A percentile compares a stretch with the other conserved stretches of the same genome.
These are phyloP conservation scores for Chamaecrista fasciculata DNA, from an alignment of 306 rosid genomes.

Conservation along the genomic window DNA sequence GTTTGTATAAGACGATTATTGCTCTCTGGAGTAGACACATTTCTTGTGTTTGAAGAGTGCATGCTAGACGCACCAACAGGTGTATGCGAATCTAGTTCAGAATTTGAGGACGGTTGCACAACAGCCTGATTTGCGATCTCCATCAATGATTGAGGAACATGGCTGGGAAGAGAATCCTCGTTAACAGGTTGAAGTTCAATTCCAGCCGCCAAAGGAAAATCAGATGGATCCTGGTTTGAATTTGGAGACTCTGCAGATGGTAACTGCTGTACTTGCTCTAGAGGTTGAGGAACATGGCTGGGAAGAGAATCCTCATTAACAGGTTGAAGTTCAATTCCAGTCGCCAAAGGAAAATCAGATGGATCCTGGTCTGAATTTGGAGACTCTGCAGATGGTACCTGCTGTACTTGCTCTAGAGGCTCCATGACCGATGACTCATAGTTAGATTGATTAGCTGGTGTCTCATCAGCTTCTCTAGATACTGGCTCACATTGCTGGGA, in stretches of 20 bases:
- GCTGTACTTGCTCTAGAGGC: constrained; percentile 31
- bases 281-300: constrained; percentile 26
- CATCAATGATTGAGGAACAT: constrained; percentile 23
- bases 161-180: constrained; percentile 24
- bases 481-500: constrained; percentile 6
- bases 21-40: constrained; percentile 34
- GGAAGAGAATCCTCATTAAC: constrained; percentile 24
- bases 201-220: constrained; percentile 23
- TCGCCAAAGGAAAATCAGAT: constrained; percentile 23
- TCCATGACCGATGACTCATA: constrained; percentile 19
- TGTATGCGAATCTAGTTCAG: constrained; percentile 20
- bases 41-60: constrained; percentile 37
- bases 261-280: constrained; percentile 21
- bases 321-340: constrained; percentile 16
- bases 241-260: constrained; percentile 27
- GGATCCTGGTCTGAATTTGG: too few relatives aligned
- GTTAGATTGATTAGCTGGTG: constrained; percentile 19
- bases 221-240: constrained; percentile 27
- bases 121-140: constrained; percentile 30
- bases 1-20: constrained; percentile 45
- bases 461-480: constrained; percentile 18
- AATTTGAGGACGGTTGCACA: constrained; percentile 27
- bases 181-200: constrained; percentile 17
- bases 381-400: too few relatives aligned
- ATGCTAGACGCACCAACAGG: constrained; percentile 27